Base-by-base conservation (phyloP, 345 rosid species). In the Kandelia obovata region DNA sequence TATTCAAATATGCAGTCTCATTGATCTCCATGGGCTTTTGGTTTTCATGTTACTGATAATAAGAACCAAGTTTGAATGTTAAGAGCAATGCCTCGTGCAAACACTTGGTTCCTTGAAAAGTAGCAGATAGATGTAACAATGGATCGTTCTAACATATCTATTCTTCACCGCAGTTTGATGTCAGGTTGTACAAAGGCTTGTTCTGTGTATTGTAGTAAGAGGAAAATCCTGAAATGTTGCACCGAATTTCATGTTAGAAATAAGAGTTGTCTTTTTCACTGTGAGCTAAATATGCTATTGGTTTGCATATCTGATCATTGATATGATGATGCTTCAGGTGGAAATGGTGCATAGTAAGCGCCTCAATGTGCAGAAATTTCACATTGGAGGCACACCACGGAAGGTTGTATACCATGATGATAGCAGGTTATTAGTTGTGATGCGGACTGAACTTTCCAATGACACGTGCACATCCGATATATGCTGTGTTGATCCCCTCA, bases 311-410 rank as follows among this genome's bases (percentile, higher is more conserved):
- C 43, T 58, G 47, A 72, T 82, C 66, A 25, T 63, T 53, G 19
- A 57, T 64, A 71, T 6, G 43, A 28, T 58, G 35, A 7, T 71
- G 71, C 73, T 81, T 63, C 78, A 95, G 99, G 97, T 92, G 80
- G 99, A 95, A 77, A 92, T 95, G 96, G 94, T 87, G 78, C 90
- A 86, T 68, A 79, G 86, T 79, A 90, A 84, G 75, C 86, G 97
- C 79, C 91, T 92, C 60, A 95, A 92, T 75, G 96, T 85, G 60
- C 99, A 87, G 82, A 95, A 92, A 81, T 87, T 92, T 87, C 88
- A 86, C 78, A 86, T 95, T 82, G 99, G 87, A 74, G 99, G 99
- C 75, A 95, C 97, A 60, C 96, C 89, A 16, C 85, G 96, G 69
- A 92, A 88, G 90, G 91, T 95, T 77, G 75, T 92, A 53, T 95